Base-by-base conservation (phyloP, 2,329 filamentous ascomycete species). In the Colletotrichum eleusines region DNA sequence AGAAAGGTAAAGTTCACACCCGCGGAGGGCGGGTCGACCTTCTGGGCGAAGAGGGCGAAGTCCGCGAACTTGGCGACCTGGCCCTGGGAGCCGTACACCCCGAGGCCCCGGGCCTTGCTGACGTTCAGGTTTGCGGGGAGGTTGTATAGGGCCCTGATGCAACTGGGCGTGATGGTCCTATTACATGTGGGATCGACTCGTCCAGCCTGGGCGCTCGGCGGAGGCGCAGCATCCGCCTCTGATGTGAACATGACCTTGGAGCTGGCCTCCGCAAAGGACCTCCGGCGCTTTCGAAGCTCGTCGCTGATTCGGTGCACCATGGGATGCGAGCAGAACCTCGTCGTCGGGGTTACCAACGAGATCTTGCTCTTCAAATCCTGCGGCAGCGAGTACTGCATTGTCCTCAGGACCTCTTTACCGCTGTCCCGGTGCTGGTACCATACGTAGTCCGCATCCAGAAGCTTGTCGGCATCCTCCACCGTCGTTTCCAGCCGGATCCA, bases 1-100 rank as follows among this genome's bases (percentile, higher is more conserved):
- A 85, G 81, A 5, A 88, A 84, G 7, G 84, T 85, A 78, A 93
- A 92, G 62, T 85, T 86, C 20, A 85, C 80, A 0, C 86, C 87
- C 3, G 80, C 78, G 3, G 84, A 82, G 40, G 85, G 83, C 0
- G 88, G 84, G 4, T 86, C 85, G 75, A 87, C 91, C 26, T 80
- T 79, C 16, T 81, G 65, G 57, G 91, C 80, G 76, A 92, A 93
- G 1, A 82, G 75, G 35, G 86, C 79, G 2, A 91, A 84, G 72
- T 92, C 89, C 11, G 77, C 77, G 53, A 85, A 83, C 40, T 87
- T 84, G 11, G 85, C 86, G 48, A 86, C 84, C 79, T 89, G 82
- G 69, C 85, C 3, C 18, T 35, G 35, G 12, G 18, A 44, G 91
- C 88, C 57, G 44, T 71, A 71, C 2, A 68, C 58, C 2, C 68